Percentiles rank a stretch among this genome's conserved stretches.
Evolutionary conservation across 2,329 filamentous ascomycete genomes (phyloP).

Genomic region (Diaporthe eres): DNA sequence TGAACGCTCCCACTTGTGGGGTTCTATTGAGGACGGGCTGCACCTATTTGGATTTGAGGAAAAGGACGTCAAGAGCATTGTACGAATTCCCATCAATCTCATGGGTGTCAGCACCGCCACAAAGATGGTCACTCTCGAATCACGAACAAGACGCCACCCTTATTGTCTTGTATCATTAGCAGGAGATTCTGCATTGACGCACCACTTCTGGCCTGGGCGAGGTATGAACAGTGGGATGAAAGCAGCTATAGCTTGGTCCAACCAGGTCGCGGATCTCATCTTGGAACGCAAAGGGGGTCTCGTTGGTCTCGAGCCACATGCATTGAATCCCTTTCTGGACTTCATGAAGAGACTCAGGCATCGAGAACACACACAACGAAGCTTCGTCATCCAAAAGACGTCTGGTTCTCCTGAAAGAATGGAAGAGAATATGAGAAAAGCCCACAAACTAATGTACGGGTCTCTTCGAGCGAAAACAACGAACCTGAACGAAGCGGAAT

Average conservation of each 20-base stretch:
- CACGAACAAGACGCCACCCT: slow-evolving; percentile 47
- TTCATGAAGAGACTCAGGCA: slow-evolving; percentile 54
- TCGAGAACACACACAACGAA: slow-evolving; percentile 54
- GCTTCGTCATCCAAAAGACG: slow-evolving; percentile 53
- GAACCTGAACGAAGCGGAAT: no score
- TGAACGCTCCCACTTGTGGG: no score
- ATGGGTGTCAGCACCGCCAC: slow-evolving; percentile 52
- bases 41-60: slow-evolving; percentile 55
- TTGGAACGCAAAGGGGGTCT: slow-evolving; percentile 48
- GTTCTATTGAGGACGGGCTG: slow-evolving; percentile 52
- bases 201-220: slow-evolving; percentile 55
- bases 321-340: slow-evolving; percentile 53
- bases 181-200: slow-evolving; percentile 54
- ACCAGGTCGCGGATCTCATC: slow-evolving; percentile 52
- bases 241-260: slow-evolving; percentile 52
- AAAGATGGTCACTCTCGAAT: slow-evolving; percentile 46
- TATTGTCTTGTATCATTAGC: slow-evolving; percentile 53
- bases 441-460: no score
- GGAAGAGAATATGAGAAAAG: slow-evolving; percentile 47
- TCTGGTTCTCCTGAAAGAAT: slow-evolving; percentile 53
- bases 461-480: no score
- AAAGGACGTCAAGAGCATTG: slow-evolving; percentile 53
- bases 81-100: slow-evolving; percentile 54
- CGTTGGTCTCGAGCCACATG: slow-evolving; percentile 49
- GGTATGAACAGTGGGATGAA: slow-evolving; percentile 56